Evolutionary conservation across 1,284 basidiomycete genomes (phyloP).

Genomic region (Tremellales sp.): DNA sequence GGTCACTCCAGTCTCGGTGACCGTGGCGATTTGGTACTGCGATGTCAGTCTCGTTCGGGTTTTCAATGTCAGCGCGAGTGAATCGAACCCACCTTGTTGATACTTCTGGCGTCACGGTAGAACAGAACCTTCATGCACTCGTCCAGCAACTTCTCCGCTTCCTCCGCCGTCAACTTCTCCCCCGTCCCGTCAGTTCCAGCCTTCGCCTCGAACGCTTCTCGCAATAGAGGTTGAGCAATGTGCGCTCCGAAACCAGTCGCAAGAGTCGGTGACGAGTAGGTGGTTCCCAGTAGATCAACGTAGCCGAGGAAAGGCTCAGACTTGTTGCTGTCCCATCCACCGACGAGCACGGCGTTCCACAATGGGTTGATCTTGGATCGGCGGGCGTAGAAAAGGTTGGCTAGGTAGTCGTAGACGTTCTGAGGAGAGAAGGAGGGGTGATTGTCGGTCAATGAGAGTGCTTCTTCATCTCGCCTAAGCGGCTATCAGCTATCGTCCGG

Average conservation of each 20-base stretch:
- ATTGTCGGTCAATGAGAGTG: slow-evolving; percentile 64
- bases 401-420: slow-evolving; percentile 91
- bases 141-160: slow-evolving; percentile 75
- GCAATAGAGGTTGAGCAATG: slow-evolving; percentile 87
- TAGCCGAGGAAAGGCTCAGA: slow-evolving; percentile 76
- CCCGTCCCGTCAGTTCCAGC: slow-evolving; percentile 71
- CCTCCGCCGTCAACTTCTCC: slow-evolving; percentile 67
- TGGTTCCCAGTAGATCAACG: slow-evolving; percentile 95
- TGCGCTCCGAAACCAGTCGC: slow-evolving; percentile 96
- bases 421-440: slow-evolving; percentile 74
- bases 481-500: not conserved
- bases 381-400: slow-evolving; percentile 84
- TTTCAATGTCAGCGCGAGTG: slow-evolving; percentile 2
- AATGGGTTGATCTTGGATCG: slow-evolving; percentile 87
- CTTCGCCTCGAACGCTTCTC: slow-evolving; percentile 60
- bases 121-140: slow-evolving; percentile 91
- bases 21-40: slow-evolving; percentile 91
- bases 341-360: slow-evolving; percentile 94
- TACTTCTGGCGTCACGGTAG: slow-evolving; percentile 92
- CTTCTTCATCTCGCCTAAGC: slow-evolving; percentile 61
- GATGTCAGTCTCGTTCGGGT: slow-evolving; percentile 2
- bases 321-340: slow-evolving; percentile 75
- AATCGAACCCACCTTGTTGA: slow-evolving; percentile 93
- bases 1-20: slow-evolving; percentile 70
- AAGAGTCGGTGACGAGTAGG: slow-evolving; percentile 88